A percentile compares a stretch with the other conserved stretches of the same genome.
phyloP scores from a whole-genome alignment of 1,139 yeast genomes.

The Blastobotrys raffinosifermentans region DNA sequence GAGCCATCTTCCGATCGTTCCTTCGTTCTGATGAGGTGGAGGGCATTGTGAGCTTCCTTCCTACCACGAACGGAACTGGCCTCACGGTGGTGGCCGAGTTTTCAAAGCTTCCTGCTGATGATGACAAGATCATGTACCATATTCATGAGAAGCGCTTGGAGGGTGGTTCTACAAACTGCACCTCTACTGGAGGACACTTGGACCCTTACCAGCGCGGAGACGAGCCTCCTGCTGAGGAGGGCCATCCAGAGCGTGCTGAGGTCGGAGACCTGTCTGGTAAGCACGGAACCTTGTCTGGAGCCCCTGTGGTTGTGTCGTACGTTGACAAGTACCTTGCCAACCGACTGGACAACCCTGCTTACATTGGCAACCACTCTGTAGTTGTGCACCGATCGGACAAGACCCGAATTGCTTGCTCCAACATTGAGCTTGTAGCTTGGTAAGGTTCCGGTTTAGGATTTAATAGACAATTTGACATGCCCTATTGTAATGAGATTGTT shows the following conservation, averaged over 20 bases:
- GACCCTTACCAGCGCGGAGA: constrained; percentile 44
- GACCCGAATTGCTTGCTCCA: constrained; percentile 47
- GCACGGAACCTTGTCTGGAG: constrained; percentile 34
- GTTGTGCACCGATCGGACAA: constrained; percentile 46
- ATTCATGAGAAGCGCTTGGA: constrained; percentile 47
- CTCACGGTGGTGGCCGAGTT: too few species aligned
- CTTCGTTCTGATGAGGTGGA: constrained; percentile 7
- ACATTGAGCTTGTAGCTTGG: not conserved
- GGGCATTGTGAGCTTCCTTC: too few species aligned
- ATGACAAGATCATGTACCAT: constrained; percentile 36
- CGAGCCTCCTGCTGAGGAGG: constrained; percentile 36
- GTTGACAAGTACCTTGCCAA: constrained; percentile 49
- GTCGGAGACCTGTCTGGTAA: constrained; percentile 59
- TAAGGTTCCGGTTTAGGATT: too few species aligned
- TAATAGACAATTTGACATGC: too few species aligned
- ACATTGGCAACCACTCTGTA: constrained; percentile 40
- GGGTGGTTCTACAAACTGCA: constrained; percentile 41
- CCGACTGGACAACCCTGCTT: constrained; percentile 42
- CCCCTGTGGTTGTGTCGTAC: constrained; percentile 46
- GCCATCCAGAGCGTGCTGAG: constrained; percentile 43
- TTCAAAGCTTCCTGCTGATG: too few species aligned
- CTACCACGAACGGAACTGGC: too few species aligned
- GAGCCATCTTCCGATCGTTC: too few species aligned
- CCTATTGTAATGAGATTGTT: too few species aligned
- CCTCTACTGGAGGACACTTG: constrained; percentile 44